phyloP scores from a whole-genome alignment of 495 filamentous ascomycete species.

The Neurospora sp. region DNA sequence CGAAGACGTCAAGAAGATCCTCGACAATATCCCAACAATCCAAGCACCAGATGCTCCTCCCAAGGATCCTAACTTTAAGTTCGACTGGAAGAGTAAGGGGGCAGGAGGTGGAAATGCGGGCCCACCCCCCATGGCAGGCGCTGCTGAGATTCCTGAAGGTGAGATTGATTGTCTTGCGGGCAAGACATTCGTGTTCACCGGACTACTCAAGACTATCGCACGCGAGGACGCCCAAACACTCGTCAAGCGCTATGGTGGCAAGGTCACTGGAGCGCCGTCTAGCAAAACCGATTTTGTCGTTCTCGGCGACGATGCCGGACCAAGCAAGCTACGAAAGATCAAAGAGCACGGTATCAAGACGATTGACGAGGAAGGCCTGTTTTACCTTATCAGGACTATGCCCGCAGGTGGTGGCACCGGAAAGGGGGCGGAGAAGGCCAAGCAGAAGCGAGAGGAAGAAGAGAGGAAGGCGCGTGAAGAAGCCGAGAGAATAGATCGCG shows the following conservation, averaged over 20 bases:
- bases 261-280: constrained; percentile 75
- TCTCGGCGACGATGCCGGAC: constrained; percentile 81
- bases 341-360: constrained; percentile 66
- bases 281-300: constrained; percentile 91
- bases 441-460: constrained; percentile 73
- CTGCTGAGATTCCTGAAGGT: constrained; percentile 68
- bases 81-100: constrained; percentile 47
- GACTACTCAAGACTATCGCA: constrained; percentile 64
- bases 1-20: constrained; percentile 69
- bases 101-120: constrained; percentile 46
- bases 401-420: constrained; percentile 80
- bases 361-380: constrained; percentile 87
- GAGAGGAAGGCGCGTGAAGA: constrained; percentile 65
- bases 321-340: constrained; percentile 89
- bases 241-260: constrained; percentile 89
- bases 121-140: constrained; percentile 51
- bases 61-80: constrained; percentile 55
- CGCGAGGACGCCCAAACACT: constrained; percentile 80
- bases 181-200: constrained; percentile 96
- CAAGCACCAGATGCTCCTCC: constrained; percentile 73
- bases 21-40: constrained; percentile 77
- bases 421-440: constrained; percentile 73
- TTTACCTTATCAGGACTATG: constrained; percentile 72
- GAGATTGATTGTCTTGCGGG: constrained; percentile 86
- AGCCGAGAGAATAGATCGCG: constrained; percentile 72